A percentile compares a stretch with the other conserved stretches of the same genome.
These are phyloP conservation scores for Cutaneotrichosporon sp. DNA, from an alignment of 1,284 basidiomycete genomes.

Conservation along the genomic window DNA sequence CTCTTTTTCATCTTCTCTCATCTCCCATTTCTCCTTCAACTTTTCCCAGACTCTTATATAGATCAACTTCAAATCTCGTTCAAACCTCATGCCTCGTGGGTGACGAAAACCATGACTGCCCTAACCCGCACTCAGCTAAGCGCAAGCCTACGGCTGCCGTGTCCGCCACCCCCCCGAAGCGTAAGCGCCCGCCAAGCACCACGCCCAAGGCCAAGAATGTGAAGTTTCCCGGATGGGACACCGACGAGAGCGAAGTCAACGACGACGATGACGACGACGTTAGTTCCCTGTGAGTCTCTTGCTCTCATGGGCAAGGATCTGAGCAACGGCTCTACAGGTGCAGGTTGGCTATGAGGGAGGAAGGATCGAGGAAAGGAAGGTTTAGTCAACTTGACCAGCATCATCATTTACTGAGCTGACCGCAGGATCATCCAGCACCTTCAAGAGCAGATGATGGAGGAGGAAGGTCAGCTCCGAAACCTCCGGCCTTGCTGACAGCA, in stretches of 20 bases:
- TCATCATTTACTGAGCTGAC: neutral
- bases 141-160: neutral
- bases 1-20: neutral
- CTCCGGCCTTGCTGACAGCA: no score
- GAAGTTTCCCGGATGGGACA: no score
- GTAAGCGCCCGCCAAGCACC: neutral
- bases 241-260: neutral
- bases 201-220: neutral
- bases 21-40: neutral
- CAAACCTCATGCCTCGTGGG: conserved; percentile 6
- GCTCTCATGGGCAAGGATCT: no score
- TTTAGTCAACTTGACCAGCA: no score
- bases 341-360: no score
- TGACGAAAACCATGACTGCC: neutral
- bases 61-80: no score
- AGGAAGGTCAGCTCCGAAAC: neutral
- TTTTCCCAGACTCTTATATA: no score
- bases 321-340: no score
- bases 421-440: neutral
- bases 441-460: neutral
- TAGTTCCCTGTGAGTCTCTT: no score
- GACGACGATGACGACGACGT: neutral
- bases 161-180: neutral
- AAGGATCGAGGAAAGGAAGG: no score
- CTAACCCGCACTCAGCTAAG: conserved; percentile 1